phyloP scores from a whole-genome alignment of 331 rosid species.

The Acacia pycnantha region DNA sequence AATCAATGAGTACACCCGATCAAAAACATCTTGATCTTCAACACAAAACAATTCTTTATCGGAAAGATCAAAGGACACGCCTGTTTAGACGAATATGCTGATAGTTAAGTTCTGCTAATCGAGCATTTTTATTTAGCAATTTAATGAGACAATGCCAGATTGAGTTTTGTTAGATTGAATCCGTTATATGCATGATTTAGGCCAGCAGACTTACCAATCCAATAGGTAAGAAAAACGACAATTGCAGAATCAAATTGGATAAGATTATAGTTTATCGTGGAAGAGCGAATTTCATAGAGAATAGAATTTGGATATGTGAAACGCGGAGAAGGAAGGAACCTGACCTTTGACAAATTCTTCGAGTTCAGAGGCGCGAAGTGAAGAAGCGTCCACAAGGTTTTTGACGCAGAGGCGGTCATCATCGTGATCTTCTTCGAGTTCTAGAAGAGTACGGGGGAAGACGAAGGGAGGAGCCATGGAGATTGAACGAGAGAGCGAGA shows the following conservation, averaged over 20 bases:
- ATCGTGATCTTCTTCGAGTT: constrained; percentile 63
- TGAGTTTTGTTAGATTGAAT: background rate
- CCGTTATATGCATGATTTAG: background rate
- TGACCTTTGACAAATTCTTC: constrained; percentile 95
- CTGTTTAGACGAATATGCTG: constrained; percentile 23
- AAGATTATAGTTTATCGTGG: background rate
- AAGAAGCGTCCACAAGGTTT: constrained; percentile 45
- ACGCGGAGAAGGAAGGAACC: background rate
- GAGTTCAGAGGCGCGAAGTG: constrained; percentile 62
- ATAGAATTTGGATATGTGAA: background rate
- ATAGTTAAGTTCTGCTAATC: background rate
- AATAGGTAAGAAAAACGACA: background rate
- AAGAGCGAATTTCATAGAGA: background rate
- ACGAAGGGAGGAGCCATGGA: constrained; percentile 75
- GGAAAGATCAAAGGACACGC: constrained; percentile 84
- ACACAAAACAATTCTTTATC: constrained; percentile 81
- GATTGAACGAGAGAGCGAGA: constrained; percentile 28
- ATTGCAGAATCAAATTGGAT: background rate
- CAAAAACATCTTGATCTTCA: constrained; percentile 83
- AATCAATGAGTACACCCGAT: constrained; percentile 74
- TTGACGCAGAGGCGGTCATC: constrained; percentile 60
- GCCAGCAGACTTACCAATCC: background rate
- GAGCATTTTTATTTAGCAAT: background rate
- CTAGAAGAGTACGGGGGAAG: constrained; percentile 66
- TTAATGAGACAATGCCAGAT: background rate